These are phyloP conservation scores for Leccinellum albellum DNA, from an alignment of 768 basidiomycete species.

Conservation along the genomic window DNA sequence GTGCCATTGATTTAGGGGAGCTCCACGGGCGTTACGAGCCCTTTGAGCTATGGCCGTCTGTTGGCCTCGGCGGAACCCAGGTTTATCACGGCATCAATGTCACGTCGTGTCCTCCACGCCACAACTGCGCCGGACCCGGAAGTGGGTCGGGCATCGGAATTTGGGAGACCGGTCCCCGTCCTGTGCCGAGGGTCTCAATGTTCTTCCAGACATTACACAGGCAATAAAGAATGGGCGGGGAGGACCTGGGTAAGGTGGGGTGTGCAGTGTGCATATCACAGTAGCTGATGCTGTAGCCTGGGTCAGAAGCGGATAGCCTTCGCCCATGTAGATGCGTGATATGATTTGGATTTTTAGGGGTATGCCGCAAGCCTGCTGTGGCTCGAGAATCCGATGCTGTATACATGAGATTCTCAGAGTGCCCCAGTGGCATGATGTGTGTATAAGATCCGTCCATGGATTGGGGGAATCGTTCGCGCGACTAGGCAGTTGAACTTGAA, in stretches of 20 bases:
- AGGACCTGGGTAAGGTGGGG: background rate
- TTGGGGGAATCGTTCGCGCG: too few species aligned
- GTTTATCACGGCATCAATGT: background rate
- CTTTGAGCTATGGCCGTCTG: background rate
- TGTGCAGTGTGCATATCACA: background rate
- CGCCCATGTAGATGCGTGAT: background rate
- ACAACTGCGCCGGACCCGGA: background rate
- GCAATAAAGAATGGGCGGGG: background rate
- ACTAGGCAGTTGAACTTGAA: too few species aligned
- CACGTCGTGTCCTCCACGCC: background rate
- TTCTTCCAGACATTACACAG: background rate
- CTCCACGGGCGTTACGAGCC: background rate
- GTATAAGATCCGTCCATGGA: too few species aligned
- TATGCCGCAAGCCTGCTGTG: background rate
- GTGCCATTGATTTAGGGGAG: background rate
- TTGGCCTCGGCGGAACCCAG: background rate
- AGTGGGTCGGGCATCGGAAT: background rate
- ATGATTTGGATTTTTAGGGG: background rate
- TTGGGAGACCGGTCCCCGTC: background rate
- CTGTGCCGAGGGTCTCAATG: background rate
- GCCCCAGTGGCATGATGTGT: background rate
- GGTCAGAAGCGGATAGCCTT: background rate
- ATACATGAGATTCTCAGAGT: background rate
- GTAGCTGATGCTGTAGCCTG: background rate
- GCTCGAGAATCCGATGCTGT: background rate